Percentiles rank a stretch among this genome's conserved stretches.
These are phyloP conservation scores for Suillus subalutaceus DNA, from an alignment of 768 basidiomycete species.

Conservation along the genomic window DNA sequence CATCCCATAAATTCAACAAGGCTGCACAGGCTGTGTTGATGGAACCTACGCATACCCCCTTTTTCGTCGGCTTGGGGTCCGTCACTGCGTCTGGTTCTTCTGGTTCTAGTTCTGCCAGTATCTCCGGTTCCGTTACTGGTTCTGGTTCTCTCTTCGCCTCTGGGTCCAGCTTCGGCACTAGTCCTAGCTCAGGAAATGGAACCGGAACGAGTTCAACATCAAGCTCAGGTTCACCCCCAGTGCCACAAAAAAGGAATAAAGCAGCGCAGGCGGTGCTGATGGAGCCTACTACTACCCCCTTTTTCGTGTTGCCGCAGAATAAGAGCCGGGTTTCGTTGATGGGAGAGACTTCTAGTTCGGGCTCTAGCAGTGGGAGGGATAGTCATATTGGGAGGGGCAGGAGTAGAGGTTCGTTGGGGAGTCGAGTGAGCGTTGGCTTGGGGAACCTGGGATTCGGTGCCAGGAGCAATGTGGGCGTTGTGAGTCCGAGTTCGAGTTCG, in stretches of 20 bases:
- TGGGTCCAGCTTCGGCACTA: background rate
- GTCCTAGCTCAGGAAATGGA: too few species aligned
- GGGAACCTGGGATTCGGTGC: background rate
- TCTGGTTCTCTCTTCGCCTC: background rate
- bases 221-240: background rate
- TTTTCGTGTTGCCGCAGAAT: conserved; percentile 6
- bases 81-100: background rate
- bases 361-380: background rate
- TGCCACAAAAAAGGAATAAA: background rate
- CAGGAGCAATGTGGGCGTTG: background rate
- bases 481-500: background rate
- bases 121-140: background rate
- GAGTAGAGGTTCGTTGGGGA: background rate
- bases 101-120: background rate
- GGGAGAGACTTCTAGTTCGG: background rate
- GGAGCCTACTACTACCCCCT: conserved; percentile 2
- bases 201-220: background rate
- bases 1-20: background rate
- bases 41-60: background rate
- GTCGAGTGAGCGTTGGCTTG: background rate
- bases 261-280: conserved; percentile 12
- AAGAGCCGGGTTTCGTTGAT: conserved; percentile 6
- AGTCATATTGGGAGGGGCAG: background rate
- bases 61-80: background rate
- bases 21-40: background rate